Evolutionary conservation across 148 eudicot genomes (phyloP), one percentile per base, ranked within the genome.

Genomic region (Camellia japonica): DNA sequence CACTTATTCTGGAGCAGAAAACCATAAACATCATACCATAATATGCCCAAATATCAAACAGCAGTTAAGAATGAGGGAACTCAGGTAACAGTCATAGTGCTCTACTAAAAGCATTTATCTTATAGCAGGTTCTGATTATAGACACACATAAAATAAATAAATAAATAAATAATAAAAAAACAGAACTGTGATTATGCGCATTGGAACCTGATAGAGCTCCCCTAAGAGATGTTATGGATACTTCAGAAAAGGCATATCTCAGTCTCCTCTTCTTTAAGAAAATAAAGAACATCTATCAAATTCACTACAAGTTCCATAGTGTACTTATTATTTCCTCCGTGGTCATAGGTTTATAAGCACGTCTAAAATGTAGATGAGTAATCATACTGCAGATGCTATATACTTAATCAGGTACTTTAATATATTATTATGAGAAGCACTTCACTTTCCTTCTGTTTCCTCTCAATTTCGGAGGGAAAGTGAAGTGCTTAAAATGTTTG

Each of bases 1-100:
- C 89, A 59, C 72, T 82, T 82, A 96, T 85, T 18, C 99, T 96
- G 90, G 51, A 82, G 12, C 11, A 58, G 49, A 78, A 77, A 64
- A 76, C 41, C 66, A 9, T 30, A 30, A 30, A 30, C 38, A 1
- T 30, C 38, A 30, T 30, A 30, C 38, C 38, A 30, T 78, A 61
- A 79, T 47, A 49, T 47, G 19, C 44, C 56, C 62, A 76, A 63
- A 20, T 7, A 62, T 63, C 43, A 7, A 47, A 13, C 41, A 44
- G 38, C 58, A 44, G 18, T 46, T 64, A 47, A 77, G 20, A 15
- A 46, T 30, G 30, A 75, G 65, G 38, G 2, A 62, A 64, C 5
- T 56, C 12, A 49, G 3, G 3, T n/a, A 49, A 65, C 51, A 71
- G 18, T 51, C 11, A 3, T 20, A 52, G 16, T 51, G 23, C 38